Evolutionary conservation across 441 rosid species (phyloP).

Genomic region (Populus tomentosa): DNA sequence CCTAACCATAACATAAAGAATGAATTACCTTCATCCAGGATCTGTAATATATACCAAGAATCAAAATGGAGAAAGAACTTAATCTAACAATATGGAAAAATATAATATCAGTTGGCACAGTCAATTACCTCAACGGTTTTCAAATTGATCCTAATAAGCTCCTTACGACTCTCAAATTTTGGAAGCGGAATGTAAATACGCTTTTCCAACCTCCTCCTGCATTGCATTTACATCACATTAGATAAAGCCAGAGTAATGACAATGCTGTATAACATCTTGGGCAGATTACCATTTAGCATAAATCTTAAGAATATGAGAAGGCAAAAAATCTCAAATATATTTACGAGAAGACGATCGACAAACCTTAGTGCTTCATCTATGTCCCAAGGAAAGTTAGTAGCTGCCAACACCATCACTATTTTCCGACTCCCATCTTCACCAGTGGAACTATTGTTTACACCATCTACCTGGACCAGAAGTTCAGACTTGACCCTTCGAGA

Average conservation of each 20-base stretch:
- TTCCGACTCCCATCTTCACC: constrained; percentile 94
- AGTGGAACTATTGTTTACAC: constrained; percentile 78
- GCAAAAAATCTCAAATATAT: not conserved
- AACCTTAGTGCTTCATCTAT: constrained; percentile 98
- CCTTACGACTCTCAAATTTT: constrained; percentile 92
- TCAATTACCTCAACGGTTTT: constrained; percentile 88
- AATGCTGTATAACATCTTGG: not conserved
- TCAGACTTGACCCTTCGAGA: constrained; percentile 99
- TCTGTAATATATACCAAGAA: not conserved
- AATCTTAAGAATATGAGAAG: not conserved
- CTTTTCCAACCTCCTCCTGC: constrained; percentile 98
- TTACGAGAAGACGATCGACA: constrained; percentile 3
- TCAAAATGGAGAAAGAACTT: not conserved
- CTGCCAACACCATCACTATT: constrained; percentile 98
- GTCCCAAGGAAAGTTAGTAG: constrained; percentile 99
- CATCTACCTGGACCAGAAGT: constrained; percentile 99
- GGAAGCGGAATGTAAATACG: constrained; percentile 99
- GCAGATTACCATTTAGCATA: not conserved
- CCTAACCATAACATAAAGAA: not conserved
- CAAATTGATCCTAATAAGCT: constrained; percentile 89
- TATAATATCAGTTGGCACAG: not conserved
- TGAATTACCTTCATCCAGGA: not conserved
- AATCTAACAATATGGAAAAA: not conserved
- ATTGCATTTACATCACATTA: constrained; percentile 21
- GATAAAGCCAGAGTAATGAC: not conserved